Base-by-base conservation (phyloP, 495 filamentous ascomycete genomes). In the Penicillium maclennaniae region DNA sequence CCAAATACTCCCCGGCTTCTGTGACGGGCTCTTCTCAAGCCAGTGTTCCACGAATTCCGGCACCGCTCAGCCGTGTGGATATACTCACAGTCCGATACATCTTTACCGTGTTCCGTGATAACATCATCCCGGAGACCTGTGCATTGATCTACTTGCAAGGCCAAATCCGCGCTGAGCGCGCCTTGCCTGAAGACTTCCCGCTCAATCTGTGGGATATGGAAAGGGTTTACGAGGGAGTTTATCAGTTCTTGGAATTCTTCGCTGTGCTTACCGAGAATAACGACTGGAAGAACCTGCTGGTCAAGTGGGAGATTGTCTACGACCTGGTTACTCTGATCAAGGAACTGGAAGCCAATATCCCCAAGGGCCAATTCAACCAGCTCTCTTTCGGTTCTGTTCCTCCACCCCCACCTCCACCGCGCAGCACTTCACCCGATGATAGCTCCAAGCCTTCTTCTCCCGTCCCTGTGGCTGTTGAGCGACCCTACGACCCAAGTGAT, bases 171-270 rank as follows among this genome's bases (percentile, higher is more conserved):
- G 74, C 74, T n/a, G 80, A 79, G 40, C 69, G 75, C 47, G 83
- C 83, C 7, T 69, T 82, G 17, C 83, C 86, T 0, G 83, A 88
- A 55, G 91, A 95, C 66, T 97, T 96, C 62, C 92, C 92, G 4
- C 83, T 96, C 38, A 93, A 97, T 59, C 80, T 92, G 27, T 97
- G 92, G 92, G 92, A 97, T 62, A 93, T 97, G 85, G 92, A 97
- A 64, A 83, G 92, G 16, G 91, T 87, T 41, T 87, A 87, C 58
- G 84, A 97, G 61, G 92, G 91, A 15, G 83, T 96, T 12, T 90
- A 91, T 47, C 91, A 96, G 65, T 95, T 92, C 67, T 79, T 97
- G 7, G 91, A 97, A 56, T 92, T 96, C 66, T 87, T 97, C 49
- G 89, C 88, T n/a, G 91, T 95, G 3, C 78, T 95, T 17, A 91